These are phyloP conservation scores for Panellus pusillus DNA, from an alignment of 768 basidiomycete genomes.

Conservation along the genomic window DNA sequence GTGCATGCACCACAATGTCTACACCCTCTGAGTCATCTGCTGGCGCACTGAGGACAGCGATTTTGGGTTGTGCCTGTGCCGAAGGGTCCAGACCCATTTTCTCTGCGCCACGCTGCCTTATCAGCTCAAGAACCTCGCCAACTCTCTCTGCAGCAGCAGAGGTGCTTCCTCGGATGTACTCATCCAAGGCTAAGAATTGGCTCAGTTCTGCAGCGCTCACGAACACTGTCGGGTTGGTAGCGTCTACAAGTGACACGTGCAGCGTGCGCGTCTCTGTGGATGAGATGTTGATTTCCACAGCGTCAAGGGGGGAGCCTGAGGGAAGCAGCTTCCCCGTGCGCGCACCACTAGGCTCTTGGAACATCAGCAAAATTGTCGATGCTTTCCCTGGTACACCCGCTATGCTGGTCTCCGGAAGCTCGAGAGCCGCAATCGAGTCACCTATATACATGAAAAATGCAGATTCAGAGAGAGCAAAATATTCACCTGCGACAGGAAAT, in stretches of 20 bases:
- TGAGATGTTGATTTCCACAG: slow-evolving; percentile 33
- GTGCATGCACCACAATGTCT: slow-evolving; percentile 56
- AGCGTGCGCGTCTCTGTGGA: slow-evolving; percentile 25
- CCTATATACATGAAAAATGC: too few relatives aligned
- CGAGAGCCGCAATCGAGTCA: slow-evolving; percentile 39
- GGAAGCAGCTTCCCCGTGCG: slow-evolving; percentile 73
- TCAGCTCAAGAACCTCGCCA: slow-evolving; percentile 43
- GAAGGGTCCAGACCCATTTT: slow-evolving; percentile 65
- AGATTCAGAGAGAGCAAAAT: not conserved
- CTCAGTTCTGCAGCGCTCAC: slow-evolving; percentile 46
- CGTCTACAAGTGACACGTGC: slow-evolving; percentile 61
- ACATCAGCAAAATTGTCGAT: slow-evolving; percentile 66
- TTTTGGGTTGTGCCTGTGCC: slow-evolving; percentile 70
- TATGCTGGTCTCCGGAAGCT: slow-evolving; percentile 52
- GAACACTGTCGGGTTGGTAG: slow-evolving; percentile 75
- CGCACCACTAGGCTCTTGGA: slow-evolving; percentile 65
- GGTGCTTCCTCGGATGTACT: slow-evolving; percentile 34
- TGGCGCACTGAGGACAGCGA: slow-evolving; percentile 53
- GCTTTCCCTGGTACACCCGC: slow-evolving; percentile 70
- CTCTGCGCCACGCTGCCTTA: slow-evolving; percentile 55
- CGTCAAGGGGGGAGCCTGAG: slow-evolving; percentile 50
- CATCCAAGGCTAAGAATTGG: slow-evolving; percentile 36
- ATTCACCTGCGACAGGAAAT: slow-evolving; percentile 48
- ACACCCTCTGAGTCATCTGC: slow-evolving; percentile 31
- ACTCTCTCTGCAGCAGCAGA: slow-evolving; percentile 26